phyloP scores from a whole-genome alignment of 805 yeast genomes.

The Kurtzmaniella fragi region DNA sequence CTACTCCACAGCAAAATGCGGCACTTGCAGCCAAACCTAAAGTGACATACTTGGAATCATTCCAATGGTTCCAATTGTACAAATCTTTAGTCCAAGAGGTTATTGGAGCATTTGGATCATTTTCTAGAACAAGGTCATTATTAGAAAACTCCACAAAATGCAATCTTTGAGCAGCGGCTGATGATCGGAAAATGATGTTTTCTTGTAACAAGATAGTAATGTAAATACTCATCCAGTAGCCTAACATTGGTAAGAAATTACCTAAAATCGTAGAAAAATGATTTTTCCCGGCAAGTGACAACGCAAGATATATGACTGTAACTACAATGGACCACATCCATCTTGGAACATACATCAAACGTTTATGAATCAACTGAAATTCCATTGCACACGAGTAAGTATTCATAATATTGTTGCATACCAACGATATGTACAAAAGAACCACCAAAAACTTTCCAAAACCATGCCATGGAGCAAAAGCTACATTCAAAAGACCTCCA shows the following conservation, averaged over 20 bases:
- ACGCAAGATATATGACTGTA: slow-evolving; percentile 26
- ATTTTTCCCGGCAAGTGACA: slow-evolving; percentile 29
- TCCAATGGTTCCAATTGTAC: slow-evolving; percentile 30
- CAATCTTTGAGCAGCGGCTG: slow-evolving; percentile 15
- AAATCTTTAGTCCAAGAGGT: slow-evolving; percentile 5
- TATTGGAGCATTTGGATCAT: slow-evolving; percentile 1
- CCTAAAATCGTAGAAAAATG: slow-evolving; percentile 29
- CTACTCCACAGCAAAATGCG: slow-evolving; percentile 26
- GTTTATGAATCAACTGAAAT: slow-evolving; percentile 24
- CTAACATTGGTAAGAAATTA: slow-evolving; percentile 38
- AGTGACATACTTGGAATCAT: slow-evolving; percentile 21
- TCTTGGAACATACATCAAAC: slow-evolving; percentile 25
- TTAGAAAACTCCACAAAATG: slow-evolving; percentile 22
- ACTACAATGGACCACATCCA: slow-evolving; percentile 33
- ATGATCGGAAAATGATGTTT: slow-evolving; percentile 24
- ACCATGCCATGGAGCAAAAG: slow-evolving; percentile 32
- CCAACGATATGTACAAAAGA: slow-evolving; percentile 24
- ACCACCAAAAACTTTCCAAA: slow-evolving; percentile 31
- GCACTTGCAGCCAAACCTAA: slow-evolving; percentile 30
- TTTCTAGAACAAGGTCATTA: slow-evolving; percentile 7
- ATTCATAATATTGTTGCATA: slow-evolving; percentile 33
- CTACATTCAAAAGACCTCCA: slow-evolving; percentile 27
- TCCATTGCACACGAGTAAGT: slow-evolving; percentile 33
- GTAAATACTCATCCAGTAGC: slow-evolving; percentile 38
- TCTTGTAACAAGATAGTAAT: slow-evolving; percentile 30